Evolutionary conservation across 2,329 filamentous ascomycete genomes (phyloP).

Genomic region (Cladorrhinum sp.): DNA sequence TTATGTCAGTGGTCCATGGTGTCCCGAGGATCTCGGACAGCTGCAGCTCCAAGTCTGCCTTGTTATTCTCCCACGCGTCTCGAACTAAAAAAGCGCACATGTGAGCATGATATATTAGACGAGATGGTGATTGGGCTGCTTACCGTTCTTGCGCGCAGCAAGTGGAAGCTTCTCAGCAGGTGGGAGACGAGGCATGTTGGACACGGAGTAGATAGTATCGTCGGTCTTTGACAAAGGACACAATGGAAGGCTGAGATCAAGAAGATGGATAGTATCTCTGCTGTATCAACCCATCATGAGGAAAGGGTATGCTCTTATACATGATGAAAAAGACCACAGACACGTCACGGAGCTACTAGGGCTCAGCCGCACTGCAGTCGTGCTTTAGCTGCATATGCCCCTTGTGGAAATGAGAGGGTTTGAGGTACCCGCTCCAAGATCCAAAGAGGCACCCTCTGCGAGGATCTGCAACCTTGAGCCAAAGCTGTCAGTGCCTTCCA

Average conservation of each 20-base stretch:
- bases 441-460: no score
- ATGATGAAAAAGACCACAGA: no score
- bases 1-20: conserved; percentile 49
- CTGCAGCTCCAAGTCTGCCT: conserved; percentile 41
- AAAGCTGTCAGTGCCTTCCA: no score
- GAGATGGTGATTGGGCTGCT: conserved; percentile 16
- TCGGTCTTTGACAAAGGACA: not conserved
- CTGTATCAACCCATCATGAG: no score
- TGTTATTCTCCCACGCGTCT: conserved; percentile 51
- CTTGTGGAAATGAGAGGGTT: conserved; percentile 13
- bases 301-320: not conserved
- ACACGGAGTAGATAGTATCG: no score
- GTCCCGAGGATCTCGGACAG: conserved; percentile 45
- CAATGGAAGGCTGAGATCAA: not conserved
- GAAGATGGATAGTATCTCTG: not conserved
- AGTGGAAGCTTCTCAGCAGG: conserved; percentile 51
- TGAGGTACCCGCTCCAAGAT: not conserved
- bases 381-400: not conserved
- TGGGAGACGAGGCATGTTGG: conserved; percentile 39
- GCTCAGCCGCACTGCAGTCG: not conserved
- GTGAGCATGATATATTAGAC: not conserved
- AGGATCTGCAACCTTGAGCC: no score
- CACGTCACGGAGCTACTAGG: no score
- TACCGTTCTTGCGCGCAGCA: conserved; percentile 51
- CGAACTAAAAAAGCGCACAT: no score